Percentiles rank a stretch among this genome's conserved stretches.
phyloP scores from a whole-genome alignment of 805 yeast genomes.

The Saturnispora silvae region DNA sequence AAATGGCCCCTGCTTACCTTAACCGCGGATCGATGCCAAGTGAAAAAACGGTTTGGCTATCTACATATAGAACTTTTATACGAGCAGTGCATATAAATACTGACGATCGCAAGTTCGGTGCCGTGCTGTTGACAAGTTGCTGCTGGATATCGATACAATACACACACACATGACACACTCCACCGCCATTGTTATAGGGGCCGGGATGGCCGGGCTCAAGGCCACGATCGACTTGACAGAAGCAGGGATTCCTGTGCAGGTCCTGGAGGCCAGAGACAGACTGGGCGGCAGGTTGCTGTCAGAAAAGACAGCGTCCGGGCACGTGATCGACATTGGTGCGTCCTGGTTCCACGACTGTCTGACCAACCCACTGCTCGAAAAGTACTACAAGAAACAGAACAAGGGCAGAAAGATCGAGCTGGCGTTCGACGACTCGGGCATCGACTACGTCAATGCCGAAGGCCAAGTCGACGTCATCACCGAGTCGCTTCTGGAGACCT shows the following conservation, averaged over 20 bases:
- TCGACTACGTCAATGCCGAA: conserved; percentile 14
- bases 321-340: conserved; percentile 67
- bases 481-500: conserved; percentile 30
- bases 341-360: conserved; percentile 86
- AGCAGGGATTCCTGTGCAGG: conserved; percentile 29
- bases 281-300: conserved; percentile 61
- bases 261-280: conserved; percentile 43
- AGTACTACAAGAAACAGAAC: conserved; percentile 24
- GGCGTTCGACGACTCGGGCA: conserved; percentile 26
- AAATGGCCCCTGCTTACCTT: too few relatives aligned
- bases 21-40: too few relatives aligned
- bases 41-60: too few relatives aligned
- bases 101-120: too few relatives aligned
- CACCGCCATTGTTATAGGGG: conserved; percentile 39
- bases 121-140: too few relatives aligned
- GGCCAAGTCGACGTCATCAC: conserved; percentile 36
- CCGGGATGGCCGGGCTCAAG: conserved; percentile 44
- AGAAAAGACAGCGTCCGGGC: conserved; percentile 21
- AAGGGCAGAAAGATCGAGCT: conserved; percentile 19
- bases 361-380: conserved; percentile 48
- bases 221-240: conserved; percentile 32
- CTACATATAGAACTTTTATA: too few relatives aligned
- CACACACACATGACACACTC: too few relatives aligned
- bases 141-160: too few relatives aligned
- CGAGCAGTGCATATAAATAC: too few relatives aligned